Evolutionary conservation across 2,329 filamentous ascomycete genomes (phyloP).

Genomic region (Hypoxylon sp.): DNA sequence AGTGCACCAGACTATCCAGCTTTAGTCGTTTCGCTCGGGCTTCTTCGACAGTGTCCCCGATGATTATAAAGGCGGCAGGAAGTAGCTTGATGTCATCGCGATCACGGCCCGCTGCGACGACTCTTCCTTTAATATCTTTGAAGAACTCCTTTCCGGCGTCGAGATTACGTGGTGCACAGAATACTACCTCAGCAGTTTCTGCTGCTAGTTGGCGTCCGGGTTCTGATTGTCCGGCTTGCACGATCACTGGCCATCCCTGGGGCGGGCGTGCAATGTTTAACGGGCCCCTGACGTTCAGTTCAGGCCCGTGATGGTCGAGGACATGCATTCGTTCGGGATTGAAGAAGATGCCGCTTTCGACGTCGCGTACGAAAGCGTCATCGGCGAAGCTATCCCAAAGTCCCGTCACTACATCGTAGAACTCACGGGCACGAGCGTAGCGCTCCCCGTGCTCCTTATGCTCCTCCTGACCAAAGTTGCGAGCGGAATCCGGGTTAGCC

Average conservation of each 20-base stretch:
- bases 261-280: conserved; percentile 67
- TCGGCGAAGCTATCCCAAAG: conserved; percentile 70
- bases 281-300: conserved; percentile 63
- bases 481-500: conserved; percentile 65
- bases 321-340: conserved; percentile 68
- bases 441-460: conserved; percentile 65
- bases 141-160: conserved; percentile 64
- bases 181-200: conserved; percentile 68
- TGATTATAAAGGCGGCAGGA: conserved; percentile 65
- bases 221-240: conserved; percentile 68
- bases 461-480: conserved; percentile 66
- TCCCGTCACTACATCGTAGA: conserved; percentile 67
- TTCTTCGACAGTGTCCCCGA: conserved; percentile 65
- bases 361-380: conserved; percentile 66
- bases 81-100: conserved; percentile 65
- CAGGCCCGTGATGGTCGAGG: conserved; percentile 65
- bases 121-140: conserved; percentile 65
- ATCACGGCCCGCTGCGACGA: conserved; percentile 61
- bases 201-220: conserved; percentile 66
- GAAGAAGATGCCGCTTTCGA: conserved; percentile 63
- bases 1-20: conserved; percentile 67
- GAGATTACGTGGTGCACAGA: conserved; percentile 64
- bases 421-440: conserved; percentile 66
- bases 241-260: conserved; percentile 70
- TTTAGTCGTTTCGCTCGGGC: conserved; percentile 64